phyloP scores from a whole-genome alignment of 1,284 basidiomycete genomes.

The Schizopora paradoxa region DNA sequence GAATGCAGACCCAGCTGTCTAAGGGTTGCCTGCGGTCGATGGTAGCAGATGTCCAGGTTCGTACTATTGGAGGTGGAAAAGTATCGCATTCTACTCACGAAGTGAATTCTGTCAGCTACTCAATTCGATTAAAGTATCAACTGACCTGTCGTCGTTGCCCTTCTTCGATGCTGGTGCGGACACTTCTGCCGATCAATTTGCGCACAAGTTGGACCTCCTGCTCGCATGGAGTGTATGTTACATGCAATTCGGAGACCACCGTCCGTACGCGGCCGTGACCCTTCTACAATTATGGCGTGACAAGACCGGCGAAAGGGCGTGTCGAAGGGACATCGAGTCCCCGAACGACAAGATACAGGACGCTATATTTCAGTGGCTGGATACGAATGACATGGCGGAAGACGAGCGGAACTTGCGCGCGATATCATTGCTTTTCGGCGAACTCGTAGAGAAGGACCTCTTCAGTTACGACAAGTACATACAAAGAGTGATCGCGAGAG shows the following conservation, averaged over 20 bases:
- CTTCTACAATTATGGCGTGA: conserved; percentile 71
- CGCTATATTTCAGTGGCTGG: conserved; percentile 82
- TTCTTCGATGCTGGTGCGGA: conserved; percentile 52
- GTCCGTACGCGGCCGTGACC: conserved; percentile 76
- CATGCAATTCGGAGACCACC: conserved; percentile 80
- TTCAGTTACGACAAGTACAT: conserved; percentile 86
- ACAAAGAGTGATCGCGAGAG: conserved; percentile 78
- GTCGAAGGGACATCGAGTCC: conserved; percentile 48
- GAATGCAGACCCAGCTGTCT: conserved; percentile 53
- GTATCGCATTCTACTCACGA: too few species aligned
- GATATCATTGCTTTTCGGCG: conserved; percentile 73
- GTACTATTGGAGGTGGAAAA: too few species aligned
- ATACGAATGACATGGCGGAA: conserved; percentile 57
- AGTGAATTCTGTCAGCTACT: conserved; percentile 49
- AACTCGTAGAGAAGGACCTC: conserved; percentile 67
- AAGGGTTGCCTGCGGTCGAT: conserved; percentile 54
- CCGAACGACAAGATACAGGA: conserved; percentile 64
- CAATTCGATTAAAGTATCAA: conserved; percentile 72
- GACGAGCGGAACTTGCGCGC: conserved; percentile 53
- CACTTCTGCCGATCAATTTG: conserved; percentile 39
- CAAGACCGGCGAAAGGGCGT: conserved; percentile 53
- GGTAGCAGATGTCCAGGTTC: conserved; percentile 71
- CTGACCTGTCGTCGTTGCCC: conserved; percentile 54
- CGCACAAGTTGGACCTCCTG: conserved; percentile 73
- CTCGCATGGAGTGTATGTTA: conserved; percentile 86